Evolutionary conservation across 169 alveolate species (phyloP), one percentile per base, ranked within the genome.

Genomic region (Babesia ovata): DNA sequence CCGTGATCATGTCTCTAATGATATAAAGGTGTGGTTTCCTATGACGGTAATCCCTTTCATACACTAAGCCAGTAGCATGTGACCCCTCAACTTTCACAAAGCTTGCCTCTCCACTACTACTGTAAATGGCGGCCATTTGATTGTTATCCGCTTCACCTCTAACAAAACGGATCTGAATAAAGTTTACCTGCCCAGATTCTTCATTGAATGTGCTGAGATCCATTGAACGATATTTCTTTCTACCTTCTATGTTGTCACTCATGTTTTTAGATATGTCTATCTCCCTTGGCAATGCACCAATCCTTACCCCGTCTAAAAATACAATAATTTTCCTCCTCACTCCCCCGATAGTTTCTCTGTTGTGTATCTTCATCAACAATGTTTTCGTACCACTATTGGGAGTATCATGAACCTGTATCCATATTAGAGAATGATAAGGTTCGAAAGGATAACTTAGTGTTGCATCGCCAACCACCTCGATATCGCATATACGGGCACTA

Each of bases 401-500:
- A 36, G n/a, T 17, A 39, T 2, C 33, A 39, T 4, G 4, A n/a
- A 61, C 58, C 9, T 53, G 44, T 24, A 67, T 9, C 11, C 11
- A 50, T 50, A 67, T 0, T 29, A 29, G 3, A 6, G 76, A 29
- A 19, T 53, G 52, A 22, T 50, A 6, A 52, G 76, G 76, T 13
- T 67, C 65, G 19, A 67, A 67, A 8, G 76, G 66, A 33, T n/a
- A 17, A 28, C 26, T 44, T 33, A 67, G 22, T 52, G 17, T 36
- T 4, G 66, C 76, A 42, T 67, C 16, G 21, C 76, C 76, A 9
- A 19, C 48, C 16, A 67, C 76, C 39, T 67, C 42, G 2, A 67
- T n/a, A 7, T 17, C 29, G 17, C 76, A 67, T 8, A 67, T 14
- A 12, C 76, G 50, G 19, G 76, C 76, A 50, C 76, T 67, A 14